Conservation (phyloP, 225 moss, liverwort and hornwort genomes). For the Straminergon stramineum region DNA sequence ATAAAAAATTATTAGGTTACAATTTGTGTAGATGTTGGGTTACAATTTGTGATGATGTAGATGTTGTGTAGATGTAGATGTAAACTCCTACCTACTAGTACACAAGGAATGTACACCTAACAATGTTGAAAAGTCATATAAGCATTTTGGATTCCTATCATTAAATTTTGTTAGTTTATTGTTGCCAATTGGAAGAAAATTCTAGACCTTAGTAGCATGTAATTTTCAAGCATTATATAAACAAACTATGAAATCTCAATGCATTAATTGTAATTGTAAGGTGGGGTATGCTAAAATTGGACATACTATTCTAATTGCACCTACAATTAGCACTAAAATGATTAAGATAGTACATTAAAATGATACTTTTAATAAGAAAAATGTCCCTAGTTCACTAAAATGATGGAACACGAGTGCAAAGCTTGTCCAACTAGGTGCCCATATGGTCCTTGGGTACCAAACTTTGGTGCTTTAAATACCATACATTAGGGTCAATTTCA, state of each 20-base stretch:
- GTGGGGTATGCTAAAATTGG: background rate
- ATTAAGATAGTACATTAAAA: background rate
- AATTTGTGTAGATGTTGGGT: background rate
- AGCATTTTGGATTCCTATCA: background rate
- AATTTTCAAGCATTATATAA: background rate
- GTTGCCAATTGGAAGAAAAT: background rate
- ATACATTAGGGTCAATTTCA: too few species aligned
- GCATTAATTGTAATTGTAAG: too few species aligned
- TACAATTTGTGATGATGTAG: background rate
- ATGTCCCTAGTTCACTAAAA: background rate
- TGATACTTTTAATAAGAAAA: background rate
- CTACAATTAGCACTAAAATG: background rate
- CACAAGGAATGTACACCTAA: background rate
- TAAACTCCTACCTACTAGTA: background rate
- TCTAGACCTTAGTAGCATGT: background rate
- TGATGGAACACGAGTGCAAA: background rate
- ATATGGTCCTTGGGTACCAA: fast-evolving
- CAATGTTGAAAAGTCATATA: background rate
- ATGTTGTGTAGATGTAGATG: too few species aligned
- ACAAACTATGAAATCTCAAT: background rate
- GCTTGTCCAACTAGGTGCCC: fast-evolving
- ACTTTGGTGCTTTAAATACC: too few species aligned
- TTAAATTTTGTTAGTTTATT: background rate
- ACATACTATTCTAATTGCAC: background rate
- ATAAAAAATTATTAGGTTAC: background rate